Evolutionary conservation across 106 monocot species (phyloP).

Genomic region (Allium fistulosum): DNA sequence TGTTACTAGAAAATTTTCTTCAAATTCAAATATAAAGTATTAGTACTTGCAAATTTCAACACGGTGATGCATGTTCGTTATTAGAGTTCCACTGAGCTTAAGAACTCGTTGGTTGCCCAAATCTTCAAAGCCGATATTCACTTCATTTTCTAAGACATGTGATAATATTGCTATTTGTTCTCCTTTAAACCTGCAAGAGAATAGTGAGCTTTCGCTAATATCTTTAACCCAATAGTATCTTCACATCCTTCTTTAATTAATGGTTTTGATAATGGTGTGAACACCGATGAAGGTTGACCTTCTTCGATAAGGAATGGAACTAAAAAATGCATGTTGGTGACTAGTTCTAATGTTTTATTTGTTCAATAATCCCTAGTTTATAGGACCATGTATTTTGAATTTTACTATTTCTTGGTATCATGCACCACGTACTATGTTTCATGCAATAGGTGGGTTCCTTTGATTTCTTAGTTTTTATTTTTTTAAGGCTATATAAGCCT

Average conservation of each 20-base stretch:
- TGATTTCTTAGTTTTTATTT: no score
- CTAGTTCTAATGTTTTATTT: no score
- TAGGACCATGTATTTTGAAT: no score
- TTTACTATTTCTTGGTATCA: no score
- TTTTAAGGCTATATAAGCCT: no score
- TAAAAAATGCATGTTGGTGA: no score
- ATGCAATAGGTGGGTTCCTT: no score
- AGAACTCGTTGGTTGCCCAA: slow-evolving; percentile 87
- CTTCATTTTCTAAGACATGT: slow-evolving; percentile 93
- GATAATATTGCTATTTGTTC: slow-evolving; percentile 90
- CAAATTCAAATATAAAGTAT: slow-evolving; percentile 87
- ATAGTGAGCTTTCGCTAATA: slow-evolving; percentile 88
- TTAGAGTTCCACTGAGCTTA: slow-evolving; percentile 67
- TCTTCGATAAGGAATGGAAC: slow-evolving; percentile 86
- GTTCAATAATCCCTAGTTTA: no score
- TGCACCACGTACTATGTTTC: no score
- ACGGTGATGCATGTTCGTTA: slow-evolving; percentile 87
- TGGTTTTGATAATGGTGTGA: slow-evolving; percentile 90
- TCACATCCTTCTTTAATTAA: slow-evolving; percentile 88
- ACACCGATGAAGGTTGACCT: slow-evolving; percentile 90
- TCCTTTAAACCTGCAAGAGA: slow-evolving; percentile 79
- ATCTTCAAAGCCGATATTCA: slow-evolving; percentile 95
- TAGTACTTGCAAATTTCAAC: slow-evolving; percentile 86
- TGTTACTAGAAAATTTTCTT: slow-evolving; percentile 85
- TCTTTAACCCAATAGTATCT: slow-evolving; percentile 88